phyloP scores from a whole-genome alignment of 768 basidiomycete genomes.

The Leccinum olivaceopallidum region DNA sequence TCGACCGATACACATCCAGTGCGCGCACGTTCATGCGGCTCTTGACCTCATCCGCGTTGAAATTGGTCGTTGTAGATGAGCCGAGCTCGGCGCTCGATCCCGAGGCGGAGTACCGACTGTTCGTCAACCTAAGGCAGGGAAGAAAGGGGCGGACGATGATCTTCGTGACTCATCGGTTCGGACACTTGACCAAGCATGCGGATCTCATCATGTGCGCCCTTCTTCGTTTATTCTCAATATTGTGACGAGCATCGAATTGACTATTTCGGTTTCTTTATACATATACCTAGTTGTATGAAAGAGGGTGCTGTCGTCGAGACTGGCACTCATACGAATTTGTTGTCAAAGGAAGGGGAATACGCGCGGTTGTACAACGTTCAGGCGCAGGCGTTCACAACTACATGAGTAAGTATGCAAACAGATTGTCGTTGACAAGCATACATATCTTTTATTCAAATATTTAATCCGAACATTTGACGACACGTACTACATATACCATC shows the following conservation, averaged over 20 bases:
- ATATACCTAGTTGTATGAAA: constrained; percentile 32
- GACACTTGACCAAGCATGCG: constrained; percentile 38
- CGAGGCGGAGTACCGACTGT: constrained; percentile 34
- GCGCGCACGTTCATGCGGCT: constrained; percentile 45
- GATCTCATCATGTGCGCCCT: constrained; percentile 38
- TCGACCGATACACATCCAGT: constrained; percentile 6
- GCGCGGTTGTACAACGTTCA: constrained; percentile 35
- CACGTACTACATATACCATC: too few species aligned
- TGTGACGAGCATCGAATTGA: neutral
- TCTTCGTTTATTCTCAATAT: neutral
- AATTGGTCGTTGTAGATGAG: constrained; percentile 37
- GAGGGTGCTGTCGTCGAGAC: constrained; percentile 33
- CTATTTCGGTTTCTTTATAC: neutral
- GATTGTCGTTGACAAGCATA: too few species aligned
- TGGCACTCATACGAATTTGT: constrained; percentile 35
- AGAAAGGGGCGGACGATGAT: constrained; percentile 40
- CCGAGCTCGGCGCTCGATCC: constrained; percentile 42
- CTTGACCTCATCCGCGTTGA: constrained; percentile 26
- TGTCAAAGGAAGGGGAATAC: constrained; percentile 34
- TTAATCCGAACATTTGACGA: too few species aligned
- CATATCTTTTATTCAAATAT: too few species aligned
- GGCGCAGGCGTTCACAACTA: constrained; percentile 29
- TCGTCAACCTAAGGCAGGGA: constrained; percentile 26
- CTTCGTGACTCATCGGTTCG: constrained; percentile 43
- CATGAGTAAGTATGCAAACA: neutral